Percentiles rank a stretch among this genome's conserved stretches.
Evolutionary conservation across 371 early-diverging fungal genomes (phyloP).

Genomic region (Circinella minor): DNA sequence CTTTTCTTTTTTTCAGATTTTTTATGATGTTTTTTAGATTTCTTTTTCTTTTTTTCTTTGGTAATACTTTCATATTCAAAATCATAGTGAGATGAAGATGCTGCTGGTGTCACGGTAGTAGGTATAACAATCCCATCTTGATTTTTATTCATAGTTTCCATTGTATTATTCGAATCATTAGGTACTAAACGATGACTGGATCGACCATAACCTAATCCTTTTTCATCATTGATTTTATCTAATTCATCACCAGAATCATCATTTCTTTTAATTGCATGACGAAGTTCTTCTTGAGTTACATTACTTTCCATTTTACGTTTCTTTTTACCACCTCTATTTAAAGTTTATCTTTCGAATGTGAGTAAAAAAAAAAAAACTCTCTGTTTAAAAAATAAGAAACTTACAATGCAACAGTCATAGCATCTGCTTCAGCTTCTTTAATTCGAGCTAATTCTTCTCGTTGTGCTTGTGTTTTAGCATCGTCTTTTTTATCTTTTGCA

Average conservation of each 20-base stretch:
- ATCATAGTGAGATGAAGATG: constrained; percentile 14
- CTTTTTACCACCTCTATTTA: constrained; percentile 60
- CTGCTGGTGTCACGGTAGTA: background rate
- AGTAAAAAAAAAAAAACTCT: too few species aligned
- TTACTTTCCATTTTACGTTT: constrained; percentile 55
- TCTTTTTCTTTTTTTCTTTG: constrained; percentile 43
- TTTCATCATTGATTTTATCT: constrained; percentile 36
- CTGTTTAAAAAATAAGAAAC: constrained; percentile 7
- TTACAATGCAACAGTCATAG: constrained; percentile 80
- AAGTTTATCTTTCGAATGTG: too few species aligned
- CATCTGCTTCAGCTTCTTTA: constrained; percentile 80
- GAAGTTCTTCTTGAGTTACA: constrained; percentile 65
- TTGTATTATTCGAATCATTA: constrained; percentile 16
- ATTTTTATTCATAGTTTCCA: constrained; percentile 29
- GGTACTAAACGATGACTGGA: constrained; percentile 32
- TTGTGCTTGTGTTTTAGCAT: constrained; percentile 25
- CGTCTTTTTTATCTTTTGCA: constrained; percentile 58
- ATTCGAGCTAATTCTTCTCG: constrained; percentile 64
- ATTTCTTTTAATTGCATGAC: constrained; percentile 53
- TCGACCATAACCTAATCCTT: constrained; percentile 73
- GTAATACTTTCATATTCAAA: constrained; percentile 28
- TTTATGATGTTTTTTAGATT: constrained; percentile 38
- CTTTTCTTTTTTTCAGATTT: constrained; percentile 40
- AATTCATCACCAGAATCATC: constrained; percentile 48
- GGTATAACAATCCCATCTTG: background rate